Base-by-base conservation (phyloP, 2,329 filamentous ascomycete genomes). In the Ascochyta rabiei region DNA sequence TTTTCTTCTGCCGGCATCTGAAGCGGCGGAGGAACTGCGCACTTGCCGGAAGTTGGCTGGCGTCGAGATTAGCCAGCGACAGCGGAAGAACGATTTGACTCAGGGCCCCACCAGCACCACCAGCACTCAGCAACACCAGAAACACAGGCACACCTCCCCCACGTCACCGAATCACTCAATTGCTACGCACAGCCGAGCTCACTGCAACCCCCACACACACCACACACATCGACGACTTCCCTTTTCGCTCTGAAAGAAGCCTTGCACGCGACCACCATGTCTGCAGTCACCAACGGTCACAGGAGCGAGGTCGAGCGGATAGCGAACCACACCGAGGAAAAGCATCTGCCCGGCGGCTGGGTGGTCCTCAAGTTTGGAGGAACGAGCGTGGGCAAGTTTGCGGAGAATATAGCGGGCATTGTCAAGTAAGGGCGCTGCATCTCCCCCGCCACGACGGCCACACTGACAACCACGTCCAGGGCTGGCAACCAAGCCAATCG, bases 301-400 rank as follows among this genome's bases (percentile, higher is more conserved):
- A 72, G 58, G 44, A 65, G 69, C 62, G 52, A 64, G 60, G 71
- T 70, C 23, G 67, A 70, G 63, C 69, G 72, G 70, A 75, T 74
- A 76, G 68, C 73, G 53, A 52, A 52, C 57, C 74, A 75, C 72
- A 71, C 67, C 24, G 66, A 75, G 65, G 80, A 81, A 60, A 78
- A 79, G 67, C 74, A 81, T 60, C 67, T 82, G 39, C 79, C 80
- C 10, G 79, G 79, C 31, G 80, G 79, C 35, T 96, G 92, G 93
- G 83, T 96, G 26, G 89, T 97, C 45, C 92, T 96, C 75, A 97
- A 97, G 77, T 96, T 96, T 75, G 93, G 93, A 59, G 93, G 93
- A 46, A 99, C 93, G 47, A 96, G 91, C 72, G 90, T 98, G 46
- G 95, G 93, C 67, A 98, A 98, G 78, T 96, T 96, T 69, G 88